Percentiles rank a stretch among this genome's conserved stretches.
Evolutionary conservation across 768 basidiomycete genomes (phyloP).

Genomic region (Tulasnella sp.): DNA sequence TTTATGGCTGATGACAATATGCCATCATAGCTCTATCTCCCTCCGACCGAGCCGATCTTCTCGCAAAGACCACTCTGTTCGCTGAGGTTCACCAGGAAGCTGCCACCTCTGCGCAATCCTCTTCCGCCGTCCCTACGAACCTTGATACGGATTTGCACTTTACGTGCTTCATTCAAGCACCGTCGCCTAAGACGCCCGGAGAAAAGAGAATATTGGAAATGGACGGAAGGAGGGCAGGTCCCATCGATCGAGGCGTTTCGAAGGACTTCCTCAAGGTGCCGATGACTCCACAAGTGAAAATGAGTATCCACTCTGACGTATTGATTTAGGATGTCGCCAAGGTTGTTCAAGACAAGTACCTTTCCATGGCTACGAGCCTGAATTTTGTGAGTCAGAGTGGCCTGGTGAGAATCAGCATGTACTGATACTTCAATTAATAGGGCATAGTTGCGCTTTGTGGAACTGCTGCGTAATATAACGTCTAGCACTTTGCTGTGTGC

Average conservation of each 20-base stretch:
- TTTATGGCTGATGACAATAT: background rate
- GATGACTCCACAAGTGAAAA: background rate
- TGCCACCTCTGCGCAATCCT: conserved; percentile 60
- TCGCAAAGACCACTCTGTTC: conserved; percentile 71
- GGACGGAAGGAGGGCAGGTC: conserved; percentile 70
- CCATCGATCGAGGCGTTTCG: conserved; percentile 69
- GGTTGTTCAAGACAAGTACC: conserved; percentile 52
- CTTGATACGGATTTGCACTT: conserved; percentile 77
- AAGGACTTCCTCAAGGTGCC: conserved; percentile 47
- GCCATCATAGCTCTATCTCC: conserved; percentile 52
- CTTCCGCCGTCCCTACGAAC: conserved; percentile 45
- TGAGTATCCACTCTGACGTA: background rate
- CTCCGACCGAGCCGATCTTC: conserved; percentile 60
- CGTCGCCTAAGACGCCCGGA: conserved; percentile 24
- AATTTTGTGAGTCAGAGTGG: conserved; percentile 37
- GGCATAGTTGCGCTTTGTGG: conserved; percentile 7
- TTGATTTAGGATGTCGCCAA: conserved; percentile 53
- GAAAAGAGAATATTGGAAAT: conserved; percentile 62
- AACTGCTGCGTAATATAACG: background rate
- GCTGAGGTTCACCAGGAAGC: conserved; percentile 66
- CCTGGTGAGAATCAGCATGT: background rate
- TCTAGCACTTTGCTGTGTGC: background rate
- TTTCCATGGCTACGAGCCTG: conserved; percentile 46
- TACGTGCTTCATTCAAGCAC: conserved; percentile 73
- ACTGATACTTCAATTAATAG: background rate